These are phyloP conservation scores for Botrytis elliptica DNA, from an alignment of 2,329 filamentous ascomycete species.

Conservation along the genomic window DNA sequence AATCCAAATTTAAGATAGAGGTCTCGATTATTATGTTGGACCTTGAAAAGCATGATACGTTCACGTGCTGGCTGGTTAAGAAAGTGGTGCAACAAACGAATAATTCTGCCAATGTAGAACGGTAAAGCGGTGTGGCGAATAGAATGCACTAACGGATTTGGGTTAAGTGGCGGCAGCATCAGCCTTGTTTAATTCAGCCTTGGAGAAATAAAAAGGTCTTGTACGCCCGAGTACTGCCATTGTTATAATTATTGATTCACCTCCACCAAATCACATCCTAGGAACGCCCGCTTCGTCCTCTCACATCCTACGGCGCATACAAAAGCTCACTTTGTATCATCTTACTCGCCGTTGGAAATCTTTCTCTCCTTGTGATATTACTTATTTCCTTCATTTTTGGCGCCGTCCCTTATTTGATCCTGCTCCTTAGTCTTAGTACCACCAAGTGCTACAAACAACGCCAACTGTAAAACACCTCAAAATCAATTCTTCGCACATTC, in stretches of 20 bases:
- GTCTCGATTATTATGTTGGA: not conserved
- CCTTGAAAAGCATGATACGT: not conserved
- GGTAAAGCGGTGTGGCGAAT: not conserved
- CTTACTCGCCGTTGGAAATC: not conserved
- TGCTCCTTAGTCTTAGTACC: not conserved
- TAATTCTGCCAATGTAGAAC: not conserved
- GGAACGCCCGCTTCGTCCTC: not conserved
- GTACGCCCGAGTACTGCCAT: not conserved
- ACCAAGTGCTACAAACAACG: not conserved
- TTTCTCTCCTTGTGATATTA: not conserved
- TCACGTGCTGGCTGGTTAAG: not conserved
- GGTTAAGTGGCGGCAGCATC: not conserved
- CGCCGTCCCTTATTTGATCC: not conserved
- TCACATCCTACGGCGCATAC: slow-evolving; percentile 8
- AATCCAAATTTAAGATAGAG: not conserved
- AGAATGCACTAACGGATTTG: not conserved
- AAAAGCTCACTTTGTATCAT: not conserved
- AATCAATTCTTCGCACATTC: not conserved
- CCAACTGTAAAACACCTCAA: slow-evolving; percentile 13
- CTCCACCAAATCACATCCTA: not conserved
- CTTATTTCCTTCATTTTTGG: not conserved
- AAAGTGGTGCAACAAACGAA: not conserved
- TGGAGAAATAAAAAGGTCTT: not conserved
- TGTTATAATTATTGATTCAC: not conserved
- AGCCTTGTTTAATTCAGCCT: not conserved